Evolutionary conservation across 1,139 yeast genomes (phyloP).

Genomic region (Geotrichum europaeum): DNA sequence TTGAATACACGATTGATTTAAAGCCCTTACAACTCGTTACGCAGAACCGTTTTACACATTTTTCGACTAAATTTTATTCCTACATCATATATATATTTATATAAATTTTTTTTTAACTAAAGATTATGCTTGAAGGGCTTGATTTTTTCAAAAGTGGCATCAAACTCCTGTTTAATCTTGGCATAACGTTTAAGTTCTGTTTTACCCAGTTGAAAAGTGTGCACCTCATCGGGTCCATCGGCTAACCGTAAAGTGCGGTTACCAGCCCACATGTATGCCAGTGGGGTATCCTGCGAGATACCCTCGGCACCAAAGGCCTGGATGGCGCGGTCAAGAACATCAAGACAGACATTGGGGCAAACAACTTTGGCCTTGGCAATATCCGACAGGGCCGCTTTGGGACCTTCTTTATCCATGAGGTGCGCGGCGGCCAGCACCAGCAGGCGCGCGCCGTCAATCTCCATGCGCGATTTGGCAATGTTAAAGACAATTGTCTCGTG

Average conservation of each 20-base stretch:
- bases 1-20: too few species aligned
- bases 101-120: too few species aligned
- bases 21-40: too few species aligned
- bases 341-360: slow-evolving; percentile 53
- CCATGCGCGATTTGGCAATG: slow-evolving; percentile 54
- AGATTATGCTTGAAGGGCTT: neutral
- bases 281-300: slow-evolving; percentile 54
- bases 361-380: slow-evolving; percentile 67
- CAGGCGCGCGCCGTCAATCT: slow-evolving; percentile 52
- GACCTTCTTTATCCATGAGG: slow-evolving; percentile 51
- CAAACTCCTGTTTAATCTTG: slow-evolving; percentile 8
- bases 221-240: slow-evolving; percentile 75
- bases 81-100: too few species aligned
- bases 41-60: too few species aligned
- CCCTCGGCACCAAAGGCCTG: slow-evolving; percentile 71
- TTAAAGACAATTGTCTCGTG: slow-evolving; percentile 50
- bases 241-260: slow-evolving; percentile 62
- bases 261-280: slow-evolving; percentile 52
- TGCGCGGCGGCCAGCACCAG: slow-evolving; percentile 63
- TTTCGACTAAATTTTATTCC: too few species aligned
- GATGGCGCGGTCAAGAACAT: slow-evolving; percentile 59
- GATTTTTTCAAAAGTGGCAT: slow-evolving; percentile 6
- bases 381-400: slow-evolving; percentile 53
- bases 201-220: slow-evolving; percentile 54
- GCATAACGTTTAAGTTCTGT: slow-evolving; percentile 32